phyloP scores from a whole-genome alignment of 805 yeast species.

The Ogataea saltuana region DNA sequence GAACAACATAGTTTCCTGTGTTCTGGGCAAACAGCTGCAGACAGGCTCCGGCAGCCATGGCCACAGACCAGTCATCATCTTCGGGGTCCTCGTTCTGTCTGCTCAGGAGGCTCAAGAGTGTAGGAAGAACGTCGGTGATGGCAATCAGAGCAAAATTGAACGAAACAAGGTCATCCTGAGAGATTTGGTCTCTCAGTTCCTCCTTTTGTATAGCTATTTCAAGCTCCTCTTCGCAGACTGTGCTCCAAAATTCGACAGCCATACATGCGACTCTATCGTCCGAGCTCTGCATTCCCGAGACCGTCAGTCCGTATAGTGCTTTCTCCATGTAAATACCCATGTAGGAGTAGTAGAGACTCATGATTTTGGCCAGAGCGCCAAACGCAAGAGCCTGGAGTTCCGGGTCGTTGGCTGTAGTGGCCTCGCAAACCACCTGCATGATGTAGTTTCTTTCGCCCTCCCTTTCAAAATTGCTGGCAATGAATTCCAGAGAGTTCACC shows the following conservation, averaged over 20 bases:
- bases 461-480: constrained; percentile 81
- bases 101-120: constrained; percentile 73
- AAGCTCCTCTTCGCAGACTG: constrained; percentile 98
- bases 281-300: constrained; percentile 81
- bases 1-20: constrained; percentile 82
- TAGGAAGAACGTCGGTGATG: constrained; percentile 81
- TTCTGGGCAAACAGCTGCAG: constrained; percentile 90
- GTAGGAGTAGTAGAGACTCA: constrained; percentile 82
- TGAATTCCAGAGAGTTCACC: constrained; percentile 86
- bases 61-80: constrained; percentile 96
- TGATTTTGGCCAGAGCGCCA: constrained; percentile 90
- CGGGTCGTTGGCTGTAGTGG: constrained; percentile 83
- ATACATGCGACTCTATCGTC: constrained; percentile 91
- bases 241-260: constrained; percentile 99
- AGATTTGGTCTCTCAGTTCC: constrained; percentile 53
- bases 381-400: constrained; percentile 93
- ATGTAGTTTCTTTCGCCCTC: constrained; percentile 96
- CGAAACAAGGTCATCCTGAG: constrained; percentile 46
- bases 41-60: constrained; percentile 99
- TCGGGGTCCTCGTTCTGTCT: constrained; percentile 91
- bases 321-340: constrained; percentile 98
- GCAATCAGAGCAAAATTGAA: constrained; percentile 88
- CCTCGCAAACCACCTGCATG: constrained; percentile 99
- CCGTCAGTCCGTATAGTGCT: constrained; percentile 88
- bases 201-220: constrained; percentile 72